These are phyloP conservation scores for Talaromyces rugulosus DNA, from an alignment of 2,329 filamentous ascomycete genomes.

Conservation along the genomic window DNA sequence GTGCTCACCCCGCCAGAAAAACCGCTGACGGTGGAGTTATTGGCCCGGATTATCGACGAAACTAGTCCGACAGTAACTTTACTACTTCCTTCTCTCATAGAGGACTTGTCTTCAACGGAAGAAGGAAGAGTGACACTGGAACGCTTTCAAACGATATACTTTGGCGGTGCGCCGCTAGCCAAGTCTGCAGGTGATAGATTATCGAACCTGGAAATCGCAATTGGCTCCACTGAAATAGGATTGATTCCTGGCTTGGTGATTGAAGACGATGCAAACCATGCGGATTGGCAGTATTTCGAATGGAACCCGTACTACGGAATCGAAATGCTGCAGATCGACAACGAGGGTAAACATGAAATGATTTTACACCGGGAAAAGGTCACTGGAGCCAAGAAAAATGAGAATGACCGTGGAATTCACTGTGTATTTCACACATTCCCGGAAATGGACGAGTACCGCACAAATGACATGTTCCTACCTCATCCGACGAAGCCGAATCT, in stretches of 20 bases:
- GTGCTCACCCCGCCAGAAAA: conserved; percentile 21
- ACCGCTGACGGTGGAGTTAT: conserved; percentile 20
- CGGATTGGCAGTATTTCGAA: conserved; percentile 22
- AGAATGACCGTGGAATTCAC: conserved; percentile 3
- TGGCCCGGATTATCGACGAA: conserved; percentile 18
- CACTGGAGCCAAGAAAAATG: conserved; percentile 3
- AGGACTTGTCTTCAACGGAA: conserved; percentile 15
- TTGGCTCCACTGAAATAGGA: conserved; percentile 12
- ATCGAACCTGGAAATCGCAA: neutral
- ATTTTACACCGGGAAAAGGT: conserved; percentile 5
- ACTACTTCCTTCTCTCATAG: conserved; percentile 18
- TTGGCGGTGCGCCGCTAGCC: conserved; percentile 15
- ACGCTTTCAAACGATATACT: conserved; percentile 15
- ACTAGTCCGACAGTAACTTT: conserved; percentile 18
- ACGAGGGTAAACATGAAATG: conserved; percentile 17
- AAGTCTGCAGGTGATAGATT: conserved; percentile 10
- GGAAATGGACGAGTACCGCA: conserved; percentile 16
- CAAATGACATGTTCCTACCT: conserved; percentile 19
- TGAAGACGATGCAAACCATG: neutral
- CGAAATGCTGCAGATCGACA: conserved; percentile 16
- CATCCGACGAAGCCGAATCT: conserved; percentile 22
- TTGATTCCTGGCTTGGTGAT: conserved; percentile 11
- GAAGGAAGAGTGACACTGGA: conserved; percentile 15
- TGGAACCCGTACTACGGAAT: conserved; percentile 18
- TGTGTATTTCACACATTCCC: conserved; percentile 20